Base-by-base conservation (phyloP, 768 basidiomycete species). In the Kwoniella newhampshirensis region DNA sequence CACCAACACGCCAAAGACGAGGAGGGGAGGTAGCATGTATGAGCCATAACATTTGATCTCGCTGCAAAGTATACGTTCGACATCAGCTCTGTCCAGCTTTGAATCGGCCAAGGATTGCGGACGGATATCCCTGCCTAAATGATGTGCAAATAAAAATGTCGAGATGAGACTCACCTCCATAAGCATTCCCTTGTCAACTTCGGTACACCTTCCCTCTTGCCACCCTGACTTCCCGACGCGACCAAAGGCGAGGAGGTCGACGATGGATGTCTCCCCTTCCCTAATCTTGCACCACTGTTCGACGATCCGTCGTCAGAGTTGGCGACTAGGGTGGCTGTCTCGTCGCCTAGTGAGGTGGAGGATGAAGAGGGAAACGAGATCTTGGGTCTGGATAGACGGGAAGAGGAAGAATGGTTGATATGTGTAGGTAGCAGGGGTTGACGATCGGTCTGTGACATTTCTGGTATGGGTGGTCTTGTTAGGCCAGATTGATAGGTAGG, bases 41-140 rank as follows among this genome's bases (percentile, higher is more conserved):
- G 60, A 64, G 12, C 68, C 65, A 39, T 70, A 67, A 47, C 68
- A 70, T 50, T 70, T 70, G 44, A 70, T 67, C 50, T 70, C 68
- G 35, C 68, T 70, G 32, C 23, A 25, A 2, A 42, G 32, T n/a
- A n/a, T n/a, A n/a, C n/a, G n/a, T n/a, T 25, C 20, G n/a, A 12
- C 13, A 45, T 46, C 26, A 46, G 11, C 15, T 15, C 27, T 32
- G n/a, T n/a, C n/a, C n/a, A n/a, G n/a, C n/a, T n/a, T n/a, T n/a
- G n/a, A n/a, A n/a, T n/a, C n/a, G n/a, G n/a, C n/a, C n/a, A n/a
- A n/a, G n/a, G n/a, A n/a, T n/a, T n/a, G n/a, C n/a, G n/a, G n/a
- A n/a, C n/a, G n/a, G n/a, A n/a, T n/a, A n/a, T n/a, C n/a, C n/a
- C n/a, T n/a, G n/a, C n/a, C n/a, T n/a, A n/a, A n/a, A n/a, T n/a